phyloP scores from a whole-genome alignment of 1,284 basidiomycete genomes.

The Farysia itapuensis region DNA sequence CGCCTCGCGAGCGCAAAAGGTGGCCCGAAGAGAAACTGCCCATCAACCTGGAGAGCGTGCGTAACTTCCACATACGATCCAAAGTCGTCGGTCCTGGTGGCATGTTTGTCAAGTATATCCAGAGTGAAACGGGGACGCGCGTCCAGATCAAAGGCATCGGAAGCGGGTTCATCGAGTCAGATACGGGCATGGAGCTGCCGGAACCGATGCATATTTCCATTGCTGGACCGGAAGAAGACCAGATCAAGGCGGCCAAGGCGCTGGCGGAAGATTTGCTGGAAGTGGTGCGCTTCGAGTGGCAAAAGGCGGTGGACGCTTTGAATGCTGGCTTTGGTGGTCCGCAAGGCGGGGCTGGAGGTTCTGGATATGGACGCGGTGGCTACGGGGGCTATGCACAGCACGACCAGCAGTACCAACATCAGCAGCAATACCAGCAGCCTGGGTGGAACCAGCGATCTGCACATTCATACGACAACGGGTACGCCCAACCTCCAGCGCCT shows the following conservation, averaged over 20 bases:
- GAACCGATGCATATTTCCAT: slow-evolving; percentile 76
- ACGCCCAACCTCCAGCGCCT: slow-evolving; percentile 25
- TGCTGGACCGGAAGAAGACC: slow-evolving; percentile 48
- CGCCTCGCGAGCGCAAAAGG: slow-evolving; percentile 23
- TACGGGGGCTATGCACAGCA: slow-evolving; percentile 2
- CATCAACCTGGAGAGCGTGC: slow-evolving; percentile 81
- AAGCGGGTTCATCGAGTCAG: slow-evolving; percentile 91
- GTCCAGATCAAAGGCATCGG: slow-evolving; percentile 98
- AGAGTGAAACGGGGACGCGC: slow-evolving; percentile 89
- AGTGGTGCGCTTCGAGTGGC: slow-evolving; percentile 50
- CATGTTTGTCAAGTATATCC: slow-evolving; percentile 97
- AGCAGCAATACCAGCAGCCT: slow-evolving; percentile 17
- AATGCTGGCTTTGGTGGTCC: slow-evolving; percentile 8
- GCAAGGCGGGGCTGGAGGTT: slow-evolving; percentile 4
- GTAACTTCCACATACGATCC: slow-evolving; percentile 95
- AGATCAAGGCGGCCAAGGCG: slow-evolving; percentile 45
- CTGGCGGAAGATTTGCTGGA: slow-evolving; percentile 54
- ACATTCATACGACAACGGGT: slow-evolving; percentile 9
- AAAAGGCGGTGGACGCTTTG: slow-evolving; percentile 43
- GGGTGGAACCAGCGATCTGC: slow-evolving; percentile 16
- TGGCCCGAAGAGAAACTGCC: slow-evolving; percentile 61
- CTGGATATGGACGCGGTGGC: slow-evolving; percentile 4
- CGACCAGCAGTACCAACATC: slow-evolving; percentile 4
- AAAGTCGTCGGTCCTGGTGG: slow-evolving; percentile 90
- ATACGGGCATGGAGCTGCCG: slow-evolving; percentile 84